Percentiles rank a stretch among this genome's conserved stretches.
Evolutionary conservation across 345 rosid genomes (phyloP).

Genomic region (Cochlearia excelsa): DNA sequence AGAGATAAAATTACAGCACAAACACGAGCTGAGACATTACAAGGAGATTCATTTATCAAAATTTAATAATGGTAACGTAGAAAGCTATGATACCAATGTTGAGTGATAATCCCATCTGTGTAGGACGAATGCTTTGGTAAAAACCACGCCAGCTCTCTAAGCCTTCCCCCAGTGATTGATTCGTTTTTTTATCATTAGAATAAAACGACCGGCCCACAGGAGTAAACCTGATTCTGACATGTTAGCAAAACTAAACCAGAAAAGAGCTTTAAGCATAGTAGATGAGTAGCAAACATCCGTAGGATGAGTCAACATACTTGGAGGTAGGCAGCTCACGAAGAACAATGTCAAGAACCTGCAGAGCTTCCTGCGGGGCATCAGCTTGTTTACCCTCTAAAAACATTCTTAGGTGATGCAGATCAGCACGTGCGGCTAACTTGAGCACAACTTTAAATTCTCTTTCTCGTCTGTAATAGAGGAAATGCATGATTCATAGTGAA

Average conservation of each 20-base stretch:
- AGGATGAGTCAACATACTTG: conserved; percentile 40
- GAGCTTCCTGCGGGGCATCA: conserved; percentile 97
- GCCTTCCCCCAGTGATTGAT: conserved; percentile 83
- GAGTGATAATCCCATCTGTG: conserved; percentile 89
- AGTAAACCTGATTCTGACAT: conserved; percentile 50
- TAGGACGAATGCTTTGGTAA: conserved; percentile 95
- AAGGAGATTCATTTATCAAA: conserved; percentile 3
- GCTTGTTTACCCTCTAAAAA: conserved; percentile 86
- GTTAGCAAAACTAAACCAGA: conserved; percentile 19
- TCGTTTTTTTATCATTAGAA: conserved; percentile 77
- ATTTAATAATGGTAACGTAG: not conserved
- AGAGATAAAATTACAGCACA: conserved; percentile 22
- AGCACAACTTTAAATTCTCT: conserved; percentile 69
- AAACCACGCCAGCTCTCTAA: conserved; percentile 98
- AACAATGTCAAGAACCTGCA: conserved; percentile 97
- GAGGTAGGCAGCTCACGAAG: conserved; percentile 87
- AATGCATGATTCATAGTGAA: not conserved
- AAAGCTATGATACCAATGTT: conserved; percentile 60
- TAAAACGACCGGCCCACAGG: conserved; percentile 97
- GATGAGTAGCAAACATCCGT: conserved; percentile 3
- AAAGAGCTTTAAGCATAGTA: conserved; percentile 1
- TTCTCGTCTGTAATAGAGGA: conserved; percentile 54
- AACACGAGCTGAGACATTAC: conserved; percentile 10
- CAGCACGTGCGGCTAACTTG: conserved; percentile 87
- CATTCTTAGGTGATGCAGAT: conserved; percentile 76